Conservation (phyloP, 805 yeast genomes). For the Hanseniaspora jakobsenii region DNA sequence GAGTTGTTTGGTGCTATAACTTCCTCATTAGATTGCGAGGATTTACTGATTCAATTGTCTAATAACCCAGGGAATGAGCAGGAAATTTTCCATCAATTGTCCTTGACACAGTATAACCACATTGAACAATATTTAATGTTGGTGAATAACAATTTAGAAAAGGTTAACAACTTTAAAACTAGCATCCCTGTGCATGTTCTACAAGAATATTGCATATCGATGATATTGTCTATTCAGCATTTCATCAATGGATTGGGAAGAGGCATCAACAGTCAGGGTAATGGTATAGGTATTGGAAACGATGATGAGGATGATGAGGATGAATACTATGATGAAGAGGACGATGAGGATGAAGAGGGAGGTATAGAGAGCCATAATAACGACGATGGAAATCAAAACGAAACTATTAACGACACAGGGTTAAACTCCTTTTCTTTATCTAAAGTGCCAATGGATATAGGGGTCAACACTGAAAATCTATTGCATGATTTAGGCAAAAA, state of each 20-base stretch:
- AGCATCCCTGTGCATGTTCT: not conserved
- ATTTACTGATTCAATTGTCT: not conserved
- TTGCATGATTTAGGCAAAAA: conserved; percentile 1
- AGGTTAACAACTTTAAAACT: not conserved
- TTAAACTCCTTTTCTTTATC: conserved; percentile 1
- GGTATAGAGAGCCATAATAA: too few species aligned
- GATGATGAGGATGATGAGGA: conserved; percentile 1
- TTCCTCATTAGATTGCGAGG: not conserved
- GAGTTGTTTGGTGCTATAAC: conserved; percentile 15
- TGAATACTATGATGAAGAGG: not conserved
- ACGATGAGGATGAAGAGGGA: not conserved
- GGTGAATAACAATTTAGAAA: conserved; percentile 4
- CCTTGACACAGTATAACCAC: not conserved
- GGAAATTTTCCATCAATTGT: not conserved
- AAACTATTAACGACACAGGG: conserved; percentile 16
- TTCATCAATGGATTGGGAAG: conserved; percentile 3
- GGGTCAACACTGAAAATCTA: not conserved
- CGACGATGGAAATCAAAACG: conserved; percentile 24
- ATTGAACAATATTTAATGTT: conserved; percentile 9
- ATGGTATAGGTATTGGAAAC: not conserved
- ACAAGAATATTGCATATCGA: conserved; percentile 7
- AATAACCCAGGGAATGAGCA: not conserved
- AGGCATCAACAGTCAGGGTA: not conserved
- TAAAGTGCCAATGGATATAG: conserved; percentile 1
- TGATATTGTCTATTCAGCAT: conserved; percentile 14